Base-by-base conservation (phyloP, 352 stramenopile species). In the Phytophthora citricola region DNA sequence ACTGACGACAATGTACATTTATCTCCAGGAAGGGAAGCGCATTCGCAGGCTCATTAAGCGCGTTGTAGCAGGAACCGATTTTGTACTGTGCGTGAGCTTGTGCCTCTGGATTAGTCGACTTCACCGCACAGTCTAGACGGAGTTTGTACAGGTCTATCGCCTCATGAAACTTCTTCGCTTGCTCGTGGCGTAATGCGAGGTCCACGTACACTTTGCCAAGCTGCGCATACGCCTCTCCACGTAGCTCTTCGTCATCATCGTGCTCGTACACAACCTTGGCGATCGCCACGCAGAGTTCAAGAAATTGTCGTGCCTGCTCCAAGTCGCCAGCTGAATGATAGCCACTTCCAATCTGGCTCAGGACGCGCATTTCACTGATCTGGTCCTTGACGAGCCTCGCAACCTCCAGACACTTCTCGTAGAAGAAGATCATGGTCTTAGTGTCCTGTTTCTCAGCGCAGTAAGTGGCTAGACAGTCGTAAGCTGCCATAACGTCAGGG, bases 341-440 rank as follows among this genome's bases (percentile, higher is more conserved):
- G 11, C 90, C 89, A 14, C 65, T 68, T 29, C 94, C 94, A 36
- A 98, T 87, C 56, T 89, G 85, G 49, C 82, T 87, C 24, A 97
- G 70, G 14, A 97, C 78, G 7, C 74, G 76, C 87, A 98, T 96
- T 63, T 98, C 93, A 20, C 86, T 89, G 15, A 83, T 73, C 14
- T 81, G 74, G 62, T 98, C 94, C 38, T 90, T 89, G 4, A 94
- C 90, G 12, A 98, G 76, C 41, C 90, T 76, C 2, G 87, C 76
- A 48, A 98, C 94, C 69, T 98, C 91, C 15, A 98, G 81, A 59
- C 92, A 97, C 59, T 98, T 98, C 22, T 97, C 91, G 58, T 94
- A 93, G 56, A 98, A 98, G 71, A 97, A 97, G 31, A 98, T 88
- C 71, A 92, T 91, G 12, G 93, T 98, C 55, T 93, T 89, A 29